Conservation (phyloP, 169 alveolate genomes). For the Plasmodium billcollinsi region DNA sequence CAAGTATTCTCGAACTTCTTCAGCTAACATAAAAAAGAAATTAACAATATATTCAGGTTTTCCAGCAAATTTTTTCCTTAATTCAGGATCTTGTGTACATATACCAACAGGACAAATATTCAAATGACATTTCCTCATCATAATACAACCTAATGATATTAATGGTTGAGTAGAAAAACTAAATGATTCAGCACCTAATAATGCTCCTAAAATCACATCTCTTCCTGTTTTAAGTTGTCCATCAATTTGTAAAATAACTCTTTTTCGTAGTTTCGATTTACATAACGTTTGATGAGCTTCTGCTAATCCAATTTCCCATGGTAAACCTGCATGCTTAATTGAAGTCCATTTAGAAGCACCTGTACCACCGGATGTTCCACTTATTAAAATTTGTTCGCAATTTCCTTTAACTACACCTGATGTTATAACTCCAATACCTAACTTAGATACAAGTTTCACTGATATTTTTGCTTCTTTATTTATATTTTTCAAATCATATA, state of each 20-base stretch:
- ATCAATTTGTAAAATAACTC: constrained; percentile 84
- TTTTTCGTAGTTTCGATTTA: constrained; percentile 81
- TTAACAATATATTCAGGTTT: constrained; percentile 87
- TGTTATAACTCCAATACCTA: constrained; percentile 88
- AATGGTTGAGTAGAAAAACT: constrained; percentile 87
- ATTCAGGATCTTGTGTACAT: constrained; percentile 88
- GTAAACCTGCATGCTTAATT: constrained; percentile 86
- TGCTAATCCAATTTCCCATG: constrained; percentile 90
- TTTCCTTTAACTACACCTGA: constrained; percentile 88
- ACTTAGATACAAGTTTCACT: constrained; percentile 86
- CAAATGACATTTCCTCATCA: constrained; percentile 90
- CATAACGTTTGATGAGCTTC: constrained; percentile 85
- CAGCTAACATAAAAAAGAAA: constrained; percentile 84
- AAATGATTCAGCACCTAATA: constrained; percentile 87
- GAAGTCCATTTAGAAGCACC: constrained; percentile 89
- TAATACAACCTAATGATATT: constrained; percentile 87
- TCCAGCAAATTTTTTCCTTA: constrained; percentile 86
- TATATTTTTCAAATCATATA: constrained; percentile 85
- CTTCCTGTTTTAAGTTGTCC: constrained; percentile 87
- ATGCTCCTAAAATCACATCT: constrained; percentile 85
- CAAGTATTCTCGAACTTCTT: constrained; percentile 84
- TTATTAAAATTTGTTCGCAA: constrained; percentile 84
- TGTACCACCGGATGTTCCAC: constrained; percentile 88
- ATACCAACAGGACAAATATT: constrained; percentile 90
- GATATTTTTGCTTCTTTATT: constrained; percentile 85